Evolutionary conservation across 495 filamentous ascomycete genomes (phyloP), one percentile per base, ranked within the genome.

Genomic region (Patellaria atrata): DNA sequence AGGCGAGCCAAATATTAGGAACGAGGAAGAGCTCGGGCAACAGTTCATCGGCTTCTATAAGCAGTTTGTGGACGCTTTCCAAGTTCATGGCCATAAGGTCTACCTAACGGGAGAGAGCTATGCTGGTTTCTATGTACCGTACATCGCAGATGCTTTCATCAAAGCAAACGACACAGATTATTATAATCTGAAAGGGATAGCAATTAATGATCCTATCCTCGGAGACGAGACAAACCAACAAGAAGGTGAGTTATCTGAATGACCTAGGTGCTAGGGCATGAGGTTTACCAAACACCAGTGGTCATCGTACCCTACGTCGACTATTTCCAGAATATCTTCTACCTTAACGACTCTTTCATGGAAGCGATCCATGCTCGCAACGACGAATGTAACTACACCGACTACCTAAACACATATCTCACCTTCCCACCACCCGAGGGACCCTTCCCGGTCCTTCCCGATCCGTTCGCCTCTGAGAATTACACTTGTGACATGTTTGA

Each of bases 61-160:
- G 59, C 65, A 72, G 30, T 83, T 83, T 27, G 63, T 81, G 27
- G 58, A 79, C 19, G 73, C 71, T 1, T 84, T 83, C 37, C 56
- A 50, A 16, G 54, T 82, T 48, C 65, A 79, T 12, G 58, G 61
- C 6, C 67, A 63, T 41, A 75, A 74, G 40, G 65, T 81, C 1
- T 84, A 76, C 43, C 68, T 26, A 79, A 48, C 45, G 6, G 45
- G 45, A 12, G 45, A 48, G 24, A 35, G 28, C 9, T 48, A 82
- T 48, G 80, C 77, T 14, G 82, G 82, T 4, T 63, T 63, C 37
- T 91, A 86, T 44, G 73, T 83, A 23, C 79, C 82, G 0, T 91
- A 87, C 47, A 76, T 91, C 30, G 73, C 79, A 1, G 65, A 70
- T 44, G 75, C 72, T 6, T 79, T 89, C 63, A 58, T 87, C 45